Conservation (phyloP, 345 rosid species). For the Rhodomyrtus tomentosa region DNA sequence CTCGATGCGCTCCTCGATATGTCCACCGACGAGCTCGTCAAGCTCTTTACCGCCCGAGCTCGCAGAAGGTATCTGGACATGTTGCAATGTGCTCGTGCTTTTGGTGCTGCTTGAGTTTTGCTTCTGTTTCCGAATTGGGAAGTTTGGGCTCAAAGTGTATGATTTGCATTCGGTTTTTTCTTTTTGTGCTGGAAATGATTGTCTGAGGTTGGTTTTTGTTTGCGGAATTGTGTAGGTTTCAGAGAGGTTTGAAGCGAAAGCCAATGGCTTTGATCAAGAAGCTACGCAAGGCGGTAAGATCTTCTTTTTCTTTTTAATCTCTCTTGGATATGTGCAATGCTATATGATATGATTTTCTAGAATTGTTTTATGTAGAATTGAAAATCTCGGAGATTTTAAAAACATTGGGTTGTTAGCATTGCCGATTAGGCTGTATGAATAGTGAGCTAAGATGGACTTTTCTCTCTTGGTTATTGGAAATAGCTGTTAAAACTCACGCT, state of each 20-base stretch:
- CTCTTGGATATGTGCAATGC: not conserved
- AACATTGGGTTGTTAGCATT: not conserved
- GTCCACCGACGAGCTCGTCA: conserved; percentile 17
- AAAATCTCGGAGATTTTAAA: not conserved
- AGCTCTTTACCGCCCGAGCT: conserved; percentile 8
- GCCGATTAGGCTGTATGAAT: fast-evolving
- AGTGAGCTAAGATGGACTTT: not conserved
- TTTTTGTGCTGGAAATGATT: not conserved
- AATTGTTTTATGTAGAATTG: not conserved
- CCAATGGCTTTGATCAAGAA: conserved; percentile 17
- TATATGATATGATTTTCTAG: not conserved
- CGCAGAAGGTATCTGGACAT: conserved; percentile 6
- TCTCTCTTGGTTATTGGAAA: not conserved
- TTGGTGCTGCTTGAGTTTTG: not conserved
- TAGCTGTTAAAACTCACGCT: not conserved
- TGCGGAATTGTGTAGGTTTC: conserved; percentile 3
- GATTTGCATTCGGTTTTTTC: not conserved
- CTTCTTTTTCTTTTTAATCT: not conserved
- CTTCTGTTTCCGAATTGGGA: not conserved
- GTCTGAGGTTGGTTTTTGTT: not conserved
- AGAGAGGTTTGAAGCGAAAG: conserved; percentile 14
- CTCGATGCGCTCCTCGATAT: conserved; percentile 39
- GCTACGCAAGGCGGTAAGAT: conserved; percentile 11
- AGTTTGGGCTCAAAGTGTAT: not conserved
- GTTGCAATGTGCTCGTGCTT: not conserved